These are phyloP conservation scores for Alternaria conjuncta DNA, from an alignment of 2,329 filamentous ascomycete species.

Conservation along the genomic window DNA sequence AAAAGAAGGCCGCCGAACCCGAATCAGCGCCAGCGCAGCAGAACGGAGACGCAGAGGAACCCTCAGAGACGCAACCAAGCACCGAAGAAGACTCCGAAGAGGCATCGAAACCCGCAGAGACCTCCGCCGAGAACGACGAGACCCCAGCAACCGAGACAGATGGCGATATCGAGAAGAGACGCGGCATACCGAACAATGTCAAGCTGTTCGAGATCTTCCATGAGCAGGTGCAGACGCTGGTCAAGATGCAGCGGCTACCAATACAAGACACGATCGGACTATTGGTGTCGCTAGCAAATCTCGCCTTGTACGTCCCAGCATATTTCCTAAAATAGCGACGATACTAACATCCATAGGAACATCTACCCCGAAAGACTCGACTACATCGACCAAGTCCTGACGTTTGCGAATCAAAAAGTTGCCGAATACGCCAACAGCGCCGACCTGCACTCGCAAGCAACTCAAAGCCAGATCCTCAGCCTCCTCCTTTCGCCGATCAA, in stretches of 20 bases:
- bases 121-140: constrained; percentile 45
- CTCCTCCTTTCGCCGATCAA: constrained; percentile 90
- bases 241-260: constrained; percentile 86
- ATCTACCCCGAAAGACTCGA: constrained; percentile 93
- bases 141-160: constrained; percentile 48
- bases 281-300: constrained; percentile 89
- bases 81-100: constrained; percentile 39
- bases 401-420: constrained; percentile 86
- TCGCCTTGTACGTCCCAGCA: constrained; percentile 70
- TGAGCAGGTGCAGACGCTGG: constrained; percentile 90
- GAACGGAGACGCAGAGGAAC: constrained; percentile 40
- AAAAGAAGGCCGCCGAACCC: constrained; percentile 50
- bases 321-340: neutral
- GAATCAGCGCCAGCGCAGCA: constrained; percentile 35
- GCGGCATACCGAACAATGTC: constrained; percentile 74
- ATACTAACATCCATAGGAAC: constrained; percentile 61
- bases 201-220: constrained; percentile 98
- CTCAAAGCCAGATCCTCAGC: constrained; percentile 87
- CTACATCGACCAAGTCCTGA: constrained; percentile 92
- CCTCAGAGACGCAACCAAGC: constrained; percentile 25
- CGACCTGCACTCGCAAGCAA: constrained; percentile 86
- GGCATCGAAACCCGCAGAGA: constrained; percentile 35
- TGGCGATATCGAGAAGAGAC: constrained; percentile 53
- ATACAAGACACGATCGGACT: constrained; percentile 95
- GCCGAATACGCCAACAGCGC: constrained; percentile 89